Evolutionary conservation across 306 rosid genomes (phyloP).

Genomic region (Amphicarpaea edgeworthii): DNA sequence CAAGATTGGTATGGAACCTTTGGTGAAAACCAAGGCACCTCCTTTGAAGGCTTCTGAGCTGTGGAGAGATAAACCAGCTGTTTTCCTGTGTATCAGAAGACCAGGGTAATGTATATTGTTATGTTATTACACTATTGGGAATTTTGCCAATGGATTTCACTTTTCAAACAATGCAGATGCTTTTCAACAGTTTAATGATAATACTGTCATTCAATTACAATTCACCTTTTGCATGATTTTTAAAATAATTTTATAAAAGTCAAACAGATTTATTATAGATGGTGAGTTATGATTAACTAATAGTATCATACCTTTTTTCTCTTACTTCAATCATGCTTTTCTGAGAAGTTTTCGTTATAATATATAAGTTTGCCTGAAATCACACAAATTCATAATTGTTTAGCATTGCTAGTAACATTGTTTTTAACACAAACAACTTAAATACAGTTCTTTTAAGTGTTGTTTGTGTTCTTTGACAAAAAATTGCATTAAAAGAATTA

Average conservation of each 20-base stretch:
- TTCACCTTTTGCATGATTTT: too few species aligned
- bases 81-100: constrained; percentile 81
- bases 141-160: constrained; percentile 21
- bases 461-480: too few species aligned
- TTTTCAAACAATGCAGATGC: constrained; percentile 26
- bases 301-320: too few species aligned
- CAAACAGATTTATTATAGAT: too few species aligned
- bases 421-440: too few species aligned
- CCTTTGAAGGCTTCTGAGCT: constrained; percentile 82
- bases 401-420: too few species aligned
- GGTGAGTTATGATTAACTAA: too few species aligned
- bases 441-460: too few species aligned
- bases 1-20: constrained; percentile 81
- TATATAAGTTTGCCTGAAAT: constrained; percentile 23
- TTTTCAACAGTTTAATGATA: too few species aligned
- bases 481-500: too few species aligned
- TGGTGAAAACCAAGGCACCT: constrained; percentile 80
- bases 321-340: constrained; percentile 6
- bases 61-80: constrained; percentile 76
- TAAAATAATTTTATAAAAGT: too few species aligned
- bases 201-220: too few species aligned
- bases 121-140: not conserved
- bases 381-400: not conserved
- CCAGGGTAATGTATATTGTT: constrained; percentile 78
- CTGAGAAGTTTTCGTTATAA: constrained; percentile 10